Conservation (phyloP, 768 basidiomycete genomes). For the Hygrocybe coccinea region DNA sequence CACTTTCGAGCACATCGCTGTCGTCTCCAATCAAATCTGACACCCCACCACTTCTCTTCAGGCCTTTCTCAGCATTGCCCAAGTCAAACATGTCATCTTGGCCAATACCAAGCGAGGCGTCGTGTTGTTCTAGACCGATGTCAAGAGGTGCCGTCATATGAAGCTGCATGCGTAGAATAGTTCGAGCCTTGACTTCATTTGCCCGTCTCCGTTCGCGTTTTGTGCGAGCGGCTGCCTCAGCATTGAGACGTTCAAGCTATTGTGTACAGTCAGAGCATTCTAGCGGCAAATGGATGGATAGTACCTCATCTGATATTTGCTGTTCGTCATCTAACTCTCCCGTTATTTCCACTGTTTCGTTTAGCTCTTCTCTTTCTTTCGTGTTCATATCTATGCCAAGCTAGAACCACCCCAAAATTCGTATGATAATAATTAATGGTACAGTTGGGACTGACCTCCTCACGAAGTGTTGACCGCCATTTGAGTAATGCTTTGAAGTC, state of each 20-base stretch:
- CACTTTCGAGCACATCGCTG: conserved; percentile 16
- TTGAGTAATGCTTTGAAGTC: conserved; percentile 92
- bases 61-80: conserved; percentile 46
- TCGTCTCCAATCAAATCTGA: conserved; percentile 30
- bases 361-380: conserved; percentile 67
- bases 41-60: conserved; percentile 38
- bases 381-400: conserved; percentile 80
- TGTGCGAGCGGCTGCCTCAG: conserved; percentile 63
- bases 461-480: conserved; percentile 83
- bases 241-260: conserved; percentile 80
- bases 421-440: conserved; percentile 1
- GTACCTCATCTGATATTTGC: conserved; percentile 83
- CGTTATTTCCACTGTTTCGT: conserved; percentile 62
- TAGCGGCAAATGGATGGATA: not conserved
- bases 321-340: conserved; percentile 82
- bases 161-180: conserved; percentile 91
- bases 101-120: conserved; percentile 64
- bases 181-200: conserved; percentile 83
- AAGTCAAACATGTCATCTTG: conserved; percentile 90
- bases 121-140: conserved; percentile 83
- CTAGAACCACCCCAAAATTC: conserved; percentile 33
- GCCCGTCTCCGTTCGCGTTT: conserved; percentile 80
- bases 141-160: conserved; percentile 98
- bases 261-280: conserved; percentile 2
- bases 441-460: conserved; percentile 59